A percentile compares a stretch with the other conserved stretches of the same genome.
phyloP scores from a whole-genome alignment of 2,329 filamentous ascomycete genomes.

The Sporothrix curviconia region DNA sequence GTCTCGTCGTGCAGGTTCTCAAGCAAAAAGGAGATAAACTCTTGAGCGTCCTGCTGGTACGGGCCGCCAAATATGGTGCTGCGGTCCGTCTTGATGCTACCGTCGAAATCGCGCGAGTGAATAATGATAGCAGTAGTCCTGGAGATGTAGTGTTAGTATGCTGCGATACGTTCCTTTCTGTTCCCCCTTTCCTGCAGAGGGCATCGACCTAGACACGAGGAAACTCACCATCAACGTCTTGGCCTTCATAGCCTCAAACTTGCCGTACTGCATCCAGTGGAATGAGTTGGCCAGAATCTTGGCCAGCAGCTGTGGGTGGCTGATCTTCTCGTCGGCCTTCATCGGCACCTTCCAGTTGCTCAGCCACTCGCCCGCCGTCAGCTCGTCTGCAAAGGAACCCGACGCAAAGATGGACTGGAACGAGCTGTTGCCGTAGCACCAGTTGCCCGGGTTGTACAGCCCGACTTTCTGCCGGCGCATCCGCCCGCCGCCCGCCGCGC shows the following conservation, averaged over 20 bases:
- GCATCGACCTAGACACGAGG: no score
- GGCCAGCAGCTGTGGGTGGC: constrained; percentile 52
- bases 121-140: constrained; percentile 61
- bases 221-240: constrained; percentile 54
- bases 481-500: constrained; percentile 27
- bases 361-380: constrained; percentile 55
- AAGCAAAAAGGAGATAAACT: constrained; percentile 79
- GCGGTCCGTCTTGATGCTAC: constrained; percentile 22
- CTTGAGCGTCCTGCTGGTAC: constrained; percentile 83
- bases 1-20: constrained; percentile 81
- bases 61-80: constrained; percentile 60
- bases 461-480: constrained; percentile 55
- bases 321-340: constrained; percentile 51
- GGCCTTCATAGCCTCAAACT: constrained; percentile 45
- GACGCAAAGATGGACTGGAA: constrained; percentile 79
- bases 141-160: neutral
- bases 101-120: constrained; percentile 35
- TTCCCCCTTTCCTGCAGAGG: no score
- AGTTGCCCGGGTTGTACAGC: constrained; percentile 71
- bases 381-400: constrained; percentile 56
- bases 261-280: constrained; percentile 48
- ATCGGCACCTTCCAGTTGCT: constrained; percentile 59
- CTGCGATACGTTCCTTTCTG: no score
- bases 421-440: constrained; percentile 89
- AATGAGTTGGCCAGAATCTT: constrained; percentile 54